Percentiles rank a stretch among this genome's conserved stretches.
These are phyloP conservation scores for Sporobolomyces phaffii DNA, from an alignment of 768 basidiomycete species.

Conservation along the genomic window DNA sequence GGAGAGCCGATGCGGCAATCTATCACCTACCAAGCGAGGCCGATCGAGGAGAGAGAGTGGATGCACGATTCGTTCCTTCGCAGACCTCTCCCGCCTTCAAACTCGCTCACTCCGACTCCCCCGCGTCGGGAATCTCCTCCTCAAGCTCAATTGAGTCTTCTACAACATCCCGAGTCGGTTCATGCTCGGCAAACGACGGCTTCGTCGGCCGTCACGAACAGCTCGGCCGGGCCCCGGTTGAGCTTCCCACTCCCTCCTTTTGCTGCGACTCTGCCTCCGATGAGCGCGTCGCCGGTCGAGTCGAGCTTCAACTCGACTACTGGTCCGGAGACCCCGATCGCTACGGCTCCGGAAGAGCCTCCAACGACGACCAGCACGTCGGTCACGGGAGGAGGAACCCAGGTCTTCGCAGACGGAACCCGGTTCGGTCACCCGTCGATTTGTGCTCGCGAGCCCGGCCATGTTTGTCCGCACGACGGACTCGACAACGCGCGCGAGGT, in stretches of 20 bases:
- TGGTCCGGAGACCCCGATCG: neutral
- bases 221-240: neutral
- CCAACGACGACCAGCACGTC: neutral
- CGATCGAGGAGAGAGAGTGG: conserved; percentile 7
- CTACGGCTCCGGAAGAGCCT: neutral
- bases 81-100: neutral
- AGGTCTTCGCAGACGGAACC: conserved; percentile 19
- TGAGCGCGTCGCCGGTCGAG: neutral
- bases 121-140: conserved; percentile 3
- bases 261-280: neutral
- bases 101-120: conserved; percentile 4
- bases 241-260: conserved; percentile 12
- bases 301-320: neutral
- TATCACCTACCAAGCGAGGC: conserved; percentile 9
- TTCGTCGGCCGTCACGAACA: conserved; percentile 2
- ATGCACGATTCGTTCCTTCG: conserved; percentile 6
- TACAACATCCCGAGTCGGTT: neutral
- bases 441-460: conserved; percentile 25
- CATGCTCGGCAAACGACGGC: neutral
- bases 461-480: conserved; percentile 25
- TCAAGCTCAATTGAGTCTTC: neutral
- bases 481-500: neutral
- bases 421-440: conserved; percentile 27
- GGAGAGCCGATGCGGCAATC: neutral
- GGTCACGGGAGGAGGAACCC: neutral